Conservation (phyloP, 208 protist species). For the Borovskyia barvae region DNA sequence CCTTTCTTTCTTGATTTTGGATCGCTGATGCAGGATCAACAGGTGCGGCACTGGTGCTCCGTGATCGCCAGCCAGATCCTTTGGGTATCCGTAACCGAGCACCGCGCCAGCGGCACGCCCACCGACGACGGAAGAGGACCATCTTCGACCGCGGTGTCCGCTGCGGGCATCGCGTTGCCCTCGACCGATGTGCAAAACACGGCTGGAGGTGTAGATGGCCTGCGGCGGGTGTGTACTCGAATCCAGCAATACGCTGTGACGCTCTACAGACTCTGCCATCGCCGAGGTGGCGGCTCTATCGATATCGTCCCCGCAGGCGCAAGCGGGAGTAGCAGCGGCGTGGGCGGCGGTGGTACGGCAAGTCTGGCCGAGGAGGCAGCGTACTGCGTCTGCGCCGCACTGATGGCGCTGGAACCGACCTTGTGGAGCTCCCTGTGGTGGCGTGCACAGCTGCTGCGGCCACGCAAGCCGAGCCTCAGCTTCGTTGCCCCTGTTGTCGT, state of each 20-base stretch:
- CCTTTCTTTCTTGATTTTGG: background rate
- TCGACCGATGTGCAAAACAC: no score
- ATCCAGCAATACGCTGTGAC: constrained; percentile 49
- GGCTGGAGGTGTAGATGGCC: constrained; percentile 6
- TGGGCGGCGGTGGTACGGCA: constrained; percentile 8
- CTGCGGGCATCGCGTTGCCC: no score
- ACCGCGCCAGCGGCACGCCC: no score
- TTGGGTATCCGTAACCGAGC: no score
- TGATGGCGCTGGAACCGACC: constrained; percentile 35
- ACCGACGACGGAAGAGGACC: no score
- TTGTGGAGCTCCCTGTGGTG: constrained; percentile 44
- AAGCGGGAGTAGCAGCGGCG: background rate
- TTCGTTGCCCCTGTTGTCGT: constrained; percentile 40
- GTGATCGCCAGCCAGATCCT: constrained; percentile 50
- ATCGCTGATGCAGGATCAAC: constrained; percentile 49
- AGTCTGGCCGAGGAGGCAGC: constrained; percentile 56
- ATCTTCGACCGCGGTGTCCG: no score
- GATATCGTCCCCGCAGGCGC: constrained; percentile 13
- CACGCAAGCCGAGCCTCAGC: constrained; percentile 36
- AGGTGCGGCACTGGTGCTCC: constrained; percentile 39
- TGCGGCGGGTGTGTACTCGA: constrained; percentile 22
- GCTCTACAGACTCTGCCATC: constrained; percentile 60
- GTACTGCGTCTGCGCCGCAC: constrained; percentile 56
- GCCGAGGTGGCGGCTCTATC: constrained; percentile 21
- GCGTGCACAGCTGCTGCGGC: constrained; percentile 43